Base-by-base conservation (phyloP, 1,139 yeast genomes). In the Saccharomyces hybrid region DNA sequence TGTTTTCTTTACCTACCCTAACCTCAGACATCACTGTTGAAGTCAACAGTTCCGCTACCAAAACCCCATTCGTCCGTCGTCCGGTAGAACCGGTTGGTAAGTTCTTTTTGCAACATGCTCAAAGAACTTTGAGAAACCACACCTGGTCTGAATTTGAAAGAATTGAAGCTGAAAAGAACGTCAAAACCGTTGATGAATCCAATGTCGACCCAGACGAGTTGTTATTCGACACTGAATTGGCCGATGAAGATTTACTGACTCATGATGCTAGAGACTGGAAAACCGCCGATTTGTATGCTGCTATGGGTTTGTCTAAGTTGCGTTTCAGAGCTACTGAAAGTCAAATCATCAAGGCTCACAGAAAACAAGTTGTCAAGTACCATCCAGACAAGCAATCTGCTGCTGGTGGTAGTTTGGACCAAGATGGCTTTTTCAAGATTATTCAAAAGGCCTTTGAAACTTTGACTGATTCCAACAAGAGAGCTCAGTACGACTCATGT, bases 251-350 rank as follows among this genome's bases (percentile, higher is more conserved):
- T 52, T 79, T 93, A 74, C 81, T 91, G 66, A 77, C 79, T 47
- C 95, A 88, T 67, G 98, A 93, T 71, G 97, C 99, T 68, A 87
- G 96, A 80, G 97, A 93, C 71, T 93, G 99, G 99, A 93, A 93
- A 76, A 78, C 86, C 53, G 96, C 95, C 63, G 97, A 93, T 74
- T 87, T 93, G 74, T 93, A 93, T 70, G 96, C 96, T 55, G 98
- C 95, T 53, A 82, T 93, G 74, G 99, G 99, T 59, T 78, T 93
- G 67, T 85, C 96, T 60, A 88, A 90, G 72, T 83, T 88, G 74
- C 85, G 99, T 79, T 86, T 81, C 84, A 84, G 76, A 67, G 98
- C 99, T 60, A 89, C 88, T 59, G 93, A 86, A 67, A 96, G 86
- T 65, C 97, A 91, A 75, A 84, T 93, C 69, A 88, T 96, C 76